phyloP scores from a whole-genome alignment of 192 early-diverging fungal genomes.

The Backusella liffmaniae region DNA sequence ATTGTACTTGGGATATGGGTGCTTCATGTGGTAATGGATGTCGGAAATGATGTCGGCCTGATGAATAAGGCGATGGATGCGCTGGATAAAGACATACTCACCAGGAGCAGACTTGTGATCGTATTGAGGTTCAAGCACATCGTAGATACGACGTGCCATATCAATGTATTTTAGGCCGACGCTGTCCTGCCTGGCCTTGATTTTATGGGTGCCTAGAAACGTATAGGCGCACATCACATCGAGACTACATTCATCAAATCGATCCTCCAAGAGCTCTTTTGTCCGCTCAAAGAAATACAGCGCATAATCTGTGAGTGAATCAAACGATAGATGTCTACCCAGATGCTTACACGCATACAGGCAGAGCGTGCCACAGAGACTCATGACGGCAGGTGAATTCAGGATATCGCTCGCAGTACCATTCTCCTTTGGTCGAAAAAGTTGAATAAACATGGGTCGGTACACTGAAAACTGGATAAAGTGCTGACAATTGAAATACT shows the following conservation, averaged over 20 bases:
- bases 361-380: neutral
- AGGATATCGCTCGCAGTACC: neutral
- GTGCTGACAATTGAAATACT: conserved; percentile 6
- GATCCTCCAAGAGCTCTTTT: neutral
- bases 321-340: neutral
- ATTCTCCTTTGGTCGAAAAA: neutral
- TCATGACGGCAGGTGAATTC: neutral
- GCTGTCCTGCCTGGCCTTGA: neutral
- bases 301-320: neutral
- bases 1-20: too few relatives aligned
- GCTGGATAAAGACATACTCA: neutral
- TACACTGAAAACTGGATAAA: neutral
- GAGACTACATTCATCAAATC: neutral
- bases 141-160: neutral
- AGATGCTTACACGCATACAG: neutral
- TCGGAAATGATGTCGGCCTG: neutral
- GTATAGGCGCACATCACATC: neutral
- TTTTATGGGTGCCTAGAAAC: neutral
- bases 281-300: neutral
- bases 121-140: neutral
- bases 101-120: neutral
- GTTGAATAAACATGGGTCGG: conserved; percentile 5
- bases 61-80: neutral
- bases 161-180: neutral
- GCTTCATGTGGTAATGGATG: neutral